phyloP scores from a whole-genome alignment of 2,329 filamentous ascomycete genomes.

The Chaetomium sp. region DNA sequence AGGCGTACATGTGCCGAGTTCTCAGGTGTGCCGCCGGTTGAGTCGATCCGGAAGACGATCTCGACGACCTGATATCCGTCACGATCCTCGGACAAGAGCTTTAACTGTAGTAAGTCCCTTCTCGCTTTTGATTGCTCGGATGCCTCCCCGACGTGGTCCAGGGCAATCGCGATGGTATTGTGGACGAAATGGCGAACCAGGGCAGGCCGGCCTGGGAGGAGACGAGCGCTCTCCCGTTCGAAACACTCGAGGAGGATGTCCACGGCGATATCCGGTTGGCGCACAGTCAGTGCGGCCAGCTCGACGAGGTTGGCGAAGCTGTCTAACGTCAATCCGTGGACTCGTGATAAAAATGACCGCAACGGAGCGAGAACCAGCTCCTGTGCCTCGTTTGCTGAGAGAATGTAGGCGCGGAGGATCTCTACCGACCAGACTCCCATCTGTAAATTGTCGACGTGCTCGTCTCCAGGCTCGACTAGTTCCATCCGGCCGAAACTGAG shows the following conservation, averaged over 20 bases:
- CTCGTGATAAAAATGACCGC: conserved; percentile 35
- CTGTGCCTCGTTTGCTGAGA: conserved; percentile 35
- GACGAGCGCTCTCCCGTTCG: conserved; percentile 38
- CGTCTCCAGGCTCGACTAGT: conserved; percentile 23
- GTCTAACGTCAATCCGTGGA: conserved; percentile 33
- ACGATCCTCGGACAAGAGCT: conserved; percentile 14
- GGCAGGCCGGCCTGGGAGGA: conserved; percentile 37
- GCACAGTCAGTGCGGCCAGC: conserved; percentile 39
- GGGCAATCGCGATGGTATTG: conserved; percentile 42
- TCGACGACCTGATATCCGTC: conserved; percentile 36
- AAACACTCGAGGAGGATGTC: conserved; percentile 41
- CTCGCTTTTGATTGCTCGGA: conserved; percentile 14
- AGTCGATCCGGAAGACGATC: not conserved
- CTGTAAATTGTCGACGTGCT: conserved; percentile 27
- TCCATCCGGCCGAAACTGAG: conserved; percentile 30
- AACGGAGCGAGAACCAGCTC: conserved; percentile 38
- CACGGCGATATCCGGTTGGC: conserved; percentile 36
- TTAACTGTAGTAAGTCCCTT: conserved; percentile 27
- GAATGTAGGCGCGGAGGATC: conserved; percentile 29
- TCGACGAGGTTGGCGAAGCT: conserved; percentile 39
- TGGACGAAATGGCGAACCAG: conserved; percentile 39
- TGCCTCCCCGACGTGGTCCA: conserved; percentile 46
- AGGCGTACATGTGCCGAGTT: conserved; percentile 43
- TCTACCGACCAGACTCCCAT: conserved; percentile 15
- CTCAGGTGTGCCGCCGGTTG: conserved; percentile 27